Evolutionary conservation across 768 basidiomycete genomes (phyloP).

Genomic region (Psilocybe cyanescens): DNA sequence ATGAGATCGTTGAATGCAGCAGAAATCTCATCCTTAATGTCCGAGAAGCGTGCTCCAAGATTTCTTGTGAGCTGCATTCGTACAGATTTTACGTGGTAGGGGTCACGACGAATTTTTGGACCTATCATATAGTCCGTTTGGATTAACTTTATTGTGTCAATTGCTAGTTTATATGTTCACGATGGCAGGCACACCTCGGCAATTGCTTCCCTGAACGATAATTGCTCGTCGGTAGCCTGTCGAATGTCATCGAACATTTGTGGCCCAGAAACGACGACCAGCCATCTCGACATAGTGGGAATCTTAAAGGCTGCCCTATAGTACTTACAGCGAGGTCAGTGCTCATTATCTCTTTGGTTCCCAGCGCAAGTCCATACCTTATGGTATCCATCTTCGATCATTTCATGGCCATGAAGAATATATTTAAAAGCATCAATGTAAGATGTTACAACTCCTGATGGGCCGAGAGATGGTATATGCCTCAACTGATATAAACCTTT

Average conservation of each 20-base stretch:
- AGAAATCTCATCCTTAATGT: constrained; percentile 47
- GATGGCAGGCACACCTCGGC: constrained; percentile 7
- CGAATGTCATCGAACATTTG: constrained; percentile 19
- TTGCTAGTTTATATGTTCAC: neutral
- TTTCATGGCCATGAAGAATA: constrained; percentile 14
- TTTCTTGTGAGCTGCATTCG: constrained; percentile 20
- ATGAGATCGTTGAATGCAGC: constrained; percentile 44
- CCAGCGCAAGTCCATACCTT: constrained; percentile 5
- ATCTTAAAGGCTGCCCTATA: constrained; percentile 19
- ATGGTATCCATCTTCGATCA: constrained; percentile 19
- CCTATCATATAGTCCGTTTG: constrained; percentile 22
- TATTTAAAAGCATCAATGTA: constrained; percentile 16
- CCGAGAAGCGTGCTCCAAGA: constrained; percentile 17
- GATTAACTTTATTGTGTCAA: constrained; percentile 6
- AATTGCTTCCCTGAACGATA: constrained; percentile 20
- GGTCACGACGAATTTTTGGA: constrained; percentile 9
- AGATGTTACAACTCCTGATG: constrained; percentile 13
- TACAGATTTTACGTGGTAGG: constrained; percentile 17
- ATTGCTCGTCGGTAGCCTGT: constrained; percentile 18
- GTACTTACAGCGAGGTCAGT: constrained; percentile 5
- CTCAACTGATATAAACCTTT: constrained; percentile 5
- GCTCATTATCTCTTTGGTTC: neutral
- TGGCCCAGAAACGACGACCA: constrained; percentile 16
- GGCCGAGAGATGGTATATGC: constrained; percentile 18
- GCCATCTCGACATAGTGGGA: constrained; percentile 16